A percentile compares a stretch with the other conserved stretches of the same genome.
These are phyloP conservation scores for Botrytis pseudocinerea DNA, from an alignment of 2,329 filamentous ascomycete species.

Conservation along the genomic window DNA sequence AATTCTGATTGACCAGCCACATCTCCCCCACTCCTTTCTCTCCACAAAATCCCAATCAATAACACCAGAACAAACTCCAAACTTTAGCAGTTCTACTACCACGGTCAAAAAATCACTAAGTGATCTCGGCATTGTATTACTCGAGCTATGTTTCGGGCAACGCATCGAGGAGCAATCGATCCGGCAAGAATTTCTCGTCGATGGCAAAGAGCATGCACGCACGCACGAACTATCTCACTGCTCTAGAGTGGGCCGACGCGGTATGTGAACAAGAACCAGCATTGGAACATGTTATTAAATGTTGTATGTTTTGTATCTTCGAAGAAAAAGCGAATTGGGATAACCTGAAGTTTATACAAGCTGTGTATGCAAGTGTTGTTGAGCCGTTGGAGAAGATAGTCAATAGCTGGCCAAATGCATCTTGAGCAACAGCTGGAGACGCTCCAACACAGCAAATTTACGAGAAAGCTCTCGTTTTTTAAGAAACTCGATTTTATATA, in stretches of 20 bases:
- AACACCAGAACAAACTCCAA: background rate
- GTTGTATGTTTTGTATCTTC: constrained; percentile 31
- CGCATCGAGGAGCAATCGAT: constrained; percentile 31
- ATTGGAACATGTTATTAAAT: constrained; percentile 29
- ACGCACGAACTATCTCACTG: constrained; percentile 30
- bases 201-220: constrained; percentile 27
- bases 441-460: too few species aligned
- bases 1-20: constrained; percentile 31
- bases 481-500: too few species aligned
- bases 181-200: constrained; percentile 25
- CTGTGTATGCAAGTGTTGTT: constrained; percentile 33
- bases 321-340: constrained; percentile 33
- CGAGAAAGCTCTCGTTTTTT: too few species aligned
- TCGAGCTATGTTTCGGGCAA: constrained; percentile 36
- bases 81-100: constrained; percentile 5
- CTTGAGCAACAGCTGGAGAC: background rate
- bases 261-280: constrained; percentile 32
- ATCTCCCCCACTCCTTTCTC: constrained; percentile 27
- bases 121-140: constrained; percentile 33
- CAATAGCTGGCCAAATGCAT: background rate
- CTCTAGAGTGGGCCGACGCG: constrained; percentile 30
- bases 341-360: constrained; percentile 30
- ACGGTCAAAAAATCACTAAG: constrained; percentile 26
- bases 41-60: constrained; percentile 3
- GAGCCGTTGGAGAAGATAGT: constrained; percentile 29